Conservation (phyloP, 1,284 basidiomycete genomes). For the Ustilago loliicola region DNA sequence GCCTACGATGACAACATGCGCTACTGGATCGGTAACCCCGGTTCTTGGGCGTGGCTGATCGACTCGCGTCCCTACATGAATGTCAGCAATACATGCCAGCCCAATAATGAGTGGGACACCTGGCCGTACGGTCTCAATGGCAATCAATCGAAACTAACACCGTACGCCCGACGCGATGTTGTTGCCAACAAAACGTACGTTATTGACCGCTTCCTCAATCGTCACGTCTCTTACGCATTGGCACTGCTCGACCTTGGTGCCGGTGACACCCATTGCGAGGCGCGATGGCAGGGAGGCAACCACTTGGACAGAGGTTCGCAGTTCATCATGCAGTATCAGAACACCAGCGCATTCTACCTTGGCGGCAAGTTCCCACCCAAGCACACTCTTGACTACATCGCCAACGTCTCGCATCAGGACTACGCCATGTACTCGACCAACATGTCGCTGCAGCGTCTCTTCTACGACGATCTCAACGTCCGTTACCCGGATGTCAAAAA, state of each 20-base stretch:
- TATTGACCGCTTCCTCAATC: conserved; percentile 54
- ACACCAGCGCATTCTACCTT: conserved; percentile 33
- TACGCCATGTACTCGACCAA: conserved; percentile 57
- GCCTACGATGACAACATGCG: conserved; percentile 54
- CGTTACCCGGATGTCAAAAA: conserved; percentile 50
- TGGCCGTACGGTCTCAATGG: conserved; percentile 68
- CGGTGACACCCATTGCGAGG: conserved; percentile 56
- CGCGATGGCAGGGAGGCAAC: conserved; percentile 58
- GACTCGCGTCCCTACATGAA: conserved; percentile 53
- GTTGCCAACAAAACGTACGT: conserved; percentile 49
- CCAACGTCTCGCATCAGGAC: conserved; percentile 57
- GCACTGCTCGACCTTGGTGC: conserved; percentile 51
- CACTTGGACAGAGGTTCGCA: conserved; percentile 60
- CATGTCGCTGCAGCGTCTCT: conserved; percentile 43
- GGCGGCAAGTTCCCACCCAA: conserved; percentile 53
- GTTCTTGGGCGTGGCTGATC: conserved; percentile 63
- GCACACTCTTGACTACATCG: conserved; percentile 51
- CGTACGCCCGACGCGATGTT: conserved; percentile 29
- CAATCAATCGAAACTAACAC: conserved; percentile 49
- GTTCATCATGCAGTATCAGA: conserved; percentile 52
- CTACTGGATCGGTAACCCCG: conserved; percentile 64
- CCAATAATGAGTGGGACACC: conserved; percentile 44
- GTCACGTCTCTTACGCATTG: conserved; percentile 54
- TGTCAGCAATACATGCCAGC: conserved; percentile 34
- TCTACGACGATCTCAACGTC: conserved; percentile 41